A percentile compares a stretch with the other conserved stretches of the same genome.
phyloP scores from a whole-genome alignment of 495 filamentous ascomycete genomes.

The Talaromyces adpressus region DNA sequence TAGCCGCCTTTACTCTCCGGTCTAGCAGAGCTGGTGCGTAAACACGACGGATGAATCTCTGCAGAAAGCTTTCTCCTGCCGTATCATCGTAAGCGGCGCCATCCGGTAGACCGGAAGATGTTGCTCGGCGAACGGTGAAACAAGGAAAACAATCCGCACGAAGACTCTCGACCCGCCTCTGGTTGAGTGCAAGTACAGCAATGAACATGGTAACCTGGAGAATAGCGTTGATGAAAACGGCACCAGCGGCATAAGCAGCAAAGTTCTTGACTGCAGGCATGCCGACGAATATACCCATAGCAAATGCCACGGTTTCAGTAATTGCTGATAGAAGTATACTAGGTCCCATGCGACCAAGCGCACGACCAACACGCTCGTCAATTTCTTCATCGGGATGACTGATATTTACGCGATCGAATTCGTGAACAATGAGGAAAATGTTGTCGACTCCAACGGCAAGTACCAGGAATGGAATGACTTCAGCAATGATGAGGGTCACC shows the following conservation, averaged over 20 bases:
- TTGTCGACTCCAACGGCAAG: conserved; percentile 96
- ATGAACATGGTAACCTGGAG: conserved; percentile 96
- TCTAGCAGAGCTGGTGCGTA: conserved; percentile 81
- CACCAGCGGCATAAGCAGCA: conserved; percentile 90
- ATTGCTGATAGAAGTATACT: conserved; percentile 92
- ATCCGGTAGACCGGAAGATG: conserved; percentile 40
- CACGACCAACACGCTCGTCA: conserved; percentile 75
- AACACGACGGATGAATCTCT: conserved; percentile 76
- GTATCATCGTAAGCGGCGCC: conserved; percentile 57
- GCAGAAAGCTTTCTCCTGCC: conserved; percentile 61
- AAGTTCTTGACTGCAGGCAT: conserved; percentile 99
- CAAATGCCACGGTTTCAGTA: conserved; percentile 89
- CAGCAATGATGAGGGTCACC: conserved; percentile 93
- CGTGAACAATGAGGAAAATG: conserved; percentile 97
- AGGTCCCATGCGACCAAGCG: conserved; percentile 88
- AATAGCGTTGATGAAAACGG: conserved; percentile 92
- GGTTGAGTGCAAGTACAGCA: conserved; percentile 83
- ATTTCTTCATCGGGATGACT: conserved; percentile 80
- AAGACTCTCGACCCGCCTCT: conserved; percentile 73
- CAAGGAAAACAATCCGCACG: conserved; percentile 94
- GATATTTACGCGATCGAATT: conserved; percentile 91
- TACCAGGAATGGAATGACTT: conserved; percentile 96
- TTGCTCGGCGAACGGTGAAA: conserved; percentile 63
- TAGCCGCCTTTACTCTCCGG: conserved; percentile 64
- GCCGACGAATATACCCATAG: conserved; percentile 84